Base-by-base conservation (phyloP, 192 early-diverging fungal species). In the Coemansia sp. region DNA sequence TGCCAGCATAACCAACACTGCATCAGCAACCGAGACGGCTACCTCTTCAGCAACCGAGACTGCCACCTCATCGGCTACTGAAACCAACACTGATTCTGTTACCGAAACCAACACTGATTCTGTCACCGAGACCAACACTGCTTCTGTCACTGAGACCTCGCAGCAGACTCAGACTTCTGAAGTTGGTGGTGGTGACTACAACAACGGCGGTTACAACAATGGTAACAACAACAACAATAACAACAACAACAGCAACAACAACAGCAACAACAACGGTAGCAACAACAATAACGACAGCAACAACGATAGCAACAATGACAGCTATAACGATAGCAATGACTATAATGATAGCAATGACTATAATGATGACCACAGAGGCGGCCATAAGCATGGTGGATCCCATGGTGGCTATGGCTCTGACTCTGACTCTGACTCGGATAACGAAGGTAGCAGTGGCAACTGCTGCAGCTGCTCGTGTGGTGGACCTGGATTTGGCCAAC, bases 381-480 rank as follows among this genome's bases (percentile, higher is more conserved):
- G 41, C n/a, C 4, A 42, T 42, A 6, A 3, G 7, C 3, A 42
- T 42, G 41, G 41, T 5, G 41, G 41, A 17, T 14, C 1, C 4
- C 23, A 42, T 42, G 41, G 41, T 6, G 15, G 41, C 41, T 21
- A 26, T 50, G 21, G 17, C 17, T 39, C 8, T 51, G 6, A 12
- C 36, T 51, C 21, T n/a, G 31, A 38, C 37, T 30, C 31, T 0
- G 31, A 45, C 20, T 45, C 43, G 14, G 46, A 48, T 8, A 32
- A 3, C 6, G 46, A 48, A 11, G 26, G 46, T 6, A 15, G 26
- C 46, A 42, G 15, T n/a, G 38, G n/a, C 14, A 16, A 16, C 14
- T 53, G 51, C 21, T 26, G 51, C 31, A 26, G 51, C 51, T 53
- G 51, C 20, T 39, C 30, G n/a, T 38, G 51, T 23, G 51, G 51